Base-by-base conservation (phyloP, 495 filamentous ascomycete species). In the Aspergillus heteromorphus region DNA sequence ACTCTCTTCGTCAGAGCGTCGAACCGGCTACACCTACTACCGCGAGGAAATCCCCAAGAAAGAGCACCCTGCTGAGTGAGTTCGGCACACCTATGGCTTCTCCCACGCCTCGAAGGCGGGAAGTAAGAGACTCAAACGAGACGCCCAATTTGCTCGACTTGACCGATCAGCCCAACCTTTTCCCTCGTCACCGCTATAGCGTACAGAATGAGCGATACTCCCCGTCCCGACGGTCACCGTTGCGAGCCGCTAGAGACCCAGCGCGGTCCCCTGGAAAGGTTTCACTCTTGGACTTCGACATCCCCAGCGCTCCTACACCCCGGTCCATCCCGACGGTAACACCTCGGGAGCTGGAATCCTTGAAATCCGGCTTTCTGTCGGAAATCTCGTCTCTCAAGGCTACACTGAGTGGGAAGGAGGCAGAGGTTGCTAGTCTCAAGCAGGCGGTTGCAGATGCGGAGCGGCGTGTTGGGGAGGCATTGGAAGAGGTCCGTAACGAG, bases 331-430 rank as follows among this genome's bases (percentile, higher is more conserved):
- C 93, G 1, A 87, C 85, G 13, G 85, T 97, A 57, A 96, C 95
- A 2, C 87, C 91, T 0, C 86, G 93, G 23, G 93, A 98, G 70
- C 76, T 97, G 0, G 93, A 98, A 63, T 87, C 83, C 6, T 77
- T 98, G 48, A 97, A 97, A 65, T 96, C 92, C 0, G 75, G 76
- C 1, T 95, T 95, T 64, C 79, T 90, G 41, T 92, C 91, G 4
- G 87, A 98, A 65, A 91, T 98, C 49, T 91, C 86, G 45, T 89
- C 87, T 18, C 80, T 98, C 29, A 92, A 87, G 57, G 95, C 95
- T 4, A 88, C 87, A 16, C 81, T 98, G 9, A 88, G 82, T 53
- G 93, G 93, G 31, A 91, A 89, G 60, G 92, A 97, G 62, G 92
- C 91, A 11, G 91, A 98, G 63, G 88, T 92, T 45, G 72, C 80